Conservation (phyloP, 306 rosid genomes). For the Cotoneaster glaucophyllus region DNA sequence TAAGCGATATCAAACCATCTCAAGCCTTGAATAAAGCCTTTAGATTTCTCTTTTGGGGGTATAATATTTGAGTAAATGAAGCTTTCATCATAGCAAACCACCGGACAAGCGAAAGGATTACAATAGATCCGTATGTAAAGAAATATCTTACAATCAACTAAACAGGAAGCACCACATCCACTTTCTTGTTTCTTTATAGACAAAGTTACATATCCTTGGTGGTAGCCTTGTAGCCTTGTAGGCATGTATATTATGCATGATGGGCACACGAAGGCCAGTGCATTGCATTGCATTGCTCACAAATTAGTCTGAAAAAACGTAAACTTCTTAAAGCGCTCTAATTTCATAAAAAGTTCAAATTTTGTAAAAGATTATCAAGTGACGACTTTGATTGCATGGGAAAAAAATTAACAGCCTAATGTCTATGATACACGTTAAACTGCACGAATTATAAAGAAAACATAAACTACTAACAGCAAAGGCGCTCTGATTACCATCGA, state of each 20-base stretch:
- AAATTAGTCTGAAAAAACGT: not conserved
- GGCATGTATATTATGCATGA: not conserved
- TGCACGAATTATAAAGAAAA: not conserved
- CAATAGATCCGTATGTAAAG: too few relatives aligned
- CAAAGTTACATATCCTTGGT: too few relatives aligned
- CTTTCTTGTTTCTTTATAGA: too few relatives aligned
- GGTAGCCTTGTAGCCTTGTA: not conserved
- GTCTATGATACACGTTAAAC: not conserved
- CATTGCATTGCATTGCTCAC: not conserved
- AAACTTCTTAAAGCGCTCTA: not conserved
- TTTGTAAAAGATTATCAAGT: too few relatives aligned
- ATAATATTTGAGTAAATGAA: not conserved
- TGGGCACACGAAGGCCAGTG: not conserved
- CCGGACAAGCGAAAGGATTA: too few relatives aligned
- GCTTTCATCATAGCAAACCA: not conserved
- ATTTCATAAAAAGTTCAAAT: too few relatives aligned
- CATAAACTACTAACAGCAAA: conserved; percentile 23
- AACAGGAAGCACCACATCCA: too few relatives aligned
- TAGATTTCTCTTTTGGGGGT: not conserved
- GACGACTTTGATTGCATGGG: too few relatives aligned
- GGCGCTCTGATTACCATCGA: conserved; percentile 45
- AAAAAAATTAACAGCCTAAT: too few relatives aligned
- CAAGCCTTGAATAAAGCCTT: not conserved
- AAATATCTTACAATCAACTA: too few relatives aligned
- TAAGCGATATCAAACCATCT: conserved; percentile 4